These are phyloP conservation scores for Elsinoe necatrix DNA, from an alignment of 2,329 filamentous ascomycete genomes.

Conservation along the genomic window DNA sequence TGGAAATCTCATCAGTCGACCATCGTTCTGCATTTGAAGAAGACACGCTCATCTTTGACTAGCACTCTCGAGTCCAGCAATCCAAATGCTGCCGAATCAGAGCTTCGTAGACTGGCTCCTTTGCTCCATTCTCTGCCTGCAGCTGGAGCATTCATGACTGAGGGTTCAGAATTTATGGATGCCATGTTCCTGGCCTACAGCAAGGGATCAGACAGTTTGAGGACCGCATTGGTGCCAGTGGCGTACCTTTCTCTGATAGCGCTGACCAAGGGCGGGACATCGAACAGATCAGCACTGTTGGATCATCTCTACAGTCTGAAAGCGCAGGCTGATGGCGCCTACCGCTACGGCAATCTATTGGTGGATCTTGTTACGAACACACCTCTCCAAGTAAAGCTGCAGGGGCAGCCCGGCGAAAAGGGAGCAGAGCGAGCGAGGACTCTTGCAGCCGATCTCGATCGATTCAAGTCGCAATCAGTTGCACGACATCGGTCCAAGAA, in stretches of 20 bases:
- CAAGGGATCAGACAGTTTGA: constrained; percentile 53
- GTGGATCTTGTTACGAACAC: constrained; percentile 74
- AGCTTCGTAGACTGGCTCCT: constrained; percentile 52
- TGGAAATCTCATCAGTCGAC: not conserved
- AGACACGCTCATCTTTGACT: constrained; percentile 37
- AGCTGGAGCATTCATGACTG: constrained; percentile 57
- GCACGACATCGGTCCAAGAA: constrained; percentile 40
- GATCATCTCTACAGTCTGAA: constrained; percentile 81
- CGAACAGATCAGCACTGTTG: constrained; percentile 65
- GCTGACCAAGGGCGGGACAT: constrained; percentile 56
- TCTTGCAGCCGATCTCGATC: constrained; percentile 52
- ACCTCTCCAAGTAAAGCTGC: constrained; percentile 59
- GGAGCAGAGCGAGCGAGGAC: constrained; percentile 51
- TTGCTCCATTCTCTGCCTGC: constrained; percentile 54
- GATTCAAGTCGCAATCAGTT: constrained; percentile 48
- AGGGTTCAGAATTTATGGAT: constrained; percentile 82
- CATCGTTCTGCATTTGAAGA: not conserved
- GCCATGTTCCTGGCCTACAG: constrained; percentile 59
- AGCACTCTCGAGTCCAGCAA: constrained; percentile 55
- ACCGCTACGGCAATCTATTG: constrained; percentile 53
- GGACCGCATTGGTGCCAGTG: constrained; percentile 61
- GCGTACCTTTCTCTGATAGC: constrained; percentile 67
- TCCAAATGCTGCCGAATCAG: constrained; percentile 46
- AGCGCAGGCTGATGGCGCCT: constrained; percentile 53
- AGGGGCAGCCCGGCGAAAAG: constrained; percentile 44